phyloP scores from a whole-genome alignment of 2,329 filamentous ascomycete genomes.

The Pleurostoma richardsiae region DNA sequence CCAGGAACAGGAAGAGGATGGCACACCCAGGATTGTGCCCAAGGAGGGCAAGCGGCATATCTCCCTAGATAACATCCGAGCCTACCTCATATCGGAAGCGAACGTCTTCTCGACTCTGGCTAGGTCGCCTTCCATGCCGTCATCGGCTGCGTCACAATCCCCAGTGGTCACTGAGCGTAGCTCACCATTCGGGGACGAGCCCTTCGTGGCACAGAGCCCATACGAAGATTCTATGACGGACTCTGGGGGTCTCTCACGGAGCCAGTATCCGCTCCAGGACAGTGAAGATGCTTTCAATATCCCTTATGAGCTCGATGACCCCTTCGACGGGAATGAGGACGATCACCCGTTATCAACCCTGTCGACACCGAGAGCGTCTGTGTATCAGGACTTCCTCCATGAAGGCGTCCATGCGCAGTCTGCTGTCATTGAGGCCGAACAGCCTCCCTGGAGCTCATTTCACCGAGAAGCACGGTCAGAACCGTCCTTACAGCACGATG shows the following conservation, averaged over 20 bases:
- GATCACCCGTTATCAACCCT: constrained; percentile 25
- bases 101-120: constrained; percentile 58
- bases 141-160: constrained; percentile 47
- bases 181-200: constrained; percentile 15
- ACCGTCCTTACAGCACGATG: constrained; percentile 22
- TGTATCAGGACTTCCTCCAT: constrained; percentile 29
- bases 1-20: constrained; percentile 20
- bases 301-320: constrained; percentile 43
- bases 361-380: constrained; percentile 50
- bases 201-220: constrained; percentile 10
- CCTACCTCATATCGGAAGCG: constrained; percentile 62
- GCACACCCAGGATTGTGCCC: constrained; percentile 30
- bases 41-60: constrained; percentile 64
- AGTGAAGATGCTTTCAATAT: constrained; percentile 54
- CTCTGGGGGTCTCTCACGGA: constrained; percentile 25
- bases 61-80: constrained; percentile 57
- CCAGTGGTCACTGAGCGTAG: constrained; percentile 25
- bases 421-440: constrained; percentile 16
- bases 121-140: constrained; percentile 52
- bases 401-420: neutral
- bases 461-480: constrained; percentile 28
- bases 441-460: constrained; percentile 23
- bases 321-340: constrained; percentile 26
- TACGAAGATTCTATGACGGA: constrained; percentile 21
- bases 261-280: constrained; percentile 33